Evolutionary conservation across 768 basidiomycete species (phyloP).

Genomic region (Russula brevipes): DNA sequence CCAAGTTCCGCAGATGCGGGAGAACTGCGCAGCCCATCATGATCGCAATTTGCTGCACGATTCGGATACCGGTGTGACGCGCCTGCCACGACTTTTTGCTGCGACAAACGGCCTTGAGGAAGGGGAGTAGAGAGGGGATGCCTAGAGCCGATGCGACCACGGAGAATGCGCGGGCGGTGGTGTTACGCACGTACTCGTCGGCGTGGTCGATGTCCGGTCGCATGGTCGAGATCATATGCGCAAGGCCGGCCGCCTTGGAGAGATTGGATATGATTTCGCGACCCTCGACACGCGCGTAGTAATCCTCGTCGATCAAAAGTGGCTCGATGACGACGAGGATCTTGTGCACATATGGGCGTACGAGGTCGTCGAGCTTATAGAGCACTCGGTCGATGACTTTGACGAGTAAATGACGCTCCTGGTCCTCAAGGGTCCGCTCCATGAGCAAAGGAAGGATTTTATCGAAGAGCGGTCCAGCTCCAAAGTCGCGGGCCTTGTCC

Average conservation of each 20-base stretch:
- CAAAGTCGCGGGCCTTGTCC: conserved; percentile 98
- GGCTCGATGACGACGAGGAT: conserved; percentile 99
- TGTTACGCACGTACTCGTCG: conserved; percentile 98
- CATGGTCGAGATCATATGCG: conserved; percentile 99
- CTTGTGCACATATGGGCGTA: conserved; percentile 98
- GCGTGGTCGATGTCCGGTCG: conserved; percentile 99
- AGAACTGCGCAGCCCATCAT: conserved; percentile 99
- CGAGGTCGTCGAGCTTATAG: conserved; percentile 98
- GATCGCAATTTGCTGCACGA: conserved; percentile 98
- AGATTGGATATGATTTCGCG: conserved; percentile 99
- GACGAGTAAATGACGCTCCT: conserved; percentile 95
- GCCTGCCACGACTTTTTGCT: conserved; percentile 99
- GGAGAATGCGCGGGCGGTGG: conserved; percentile 96
- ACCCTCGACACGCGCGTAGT: conserved; percentile 94
- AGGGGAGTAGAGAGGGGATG: conserved; percentile 94
- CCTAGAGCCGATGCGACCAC: conserved; percentile 98
- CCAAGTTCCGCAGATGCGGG: conserved; percentile 93
- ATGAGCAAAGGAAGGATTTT: conserved; percentile 97
- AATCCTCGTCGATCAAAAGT: conserved; percentile 96
- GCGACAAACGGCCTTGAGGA: conserved; percentile 96
- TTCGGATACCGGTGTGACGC: conserved; percentile 97
- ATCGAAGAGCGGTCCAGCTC: conserved; percentile 96
- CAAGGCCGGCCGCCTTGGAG: conserved; percentile 96
- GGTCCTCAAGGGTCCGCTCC: conserved; percentile 96
- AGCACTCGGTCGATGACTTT: conserved; percentile 98